Evolutionary conservation across 2,329 filamentous ascomycete genomes (phyloP).

Genomic region (Dactylella cylindrospora): DNA sequence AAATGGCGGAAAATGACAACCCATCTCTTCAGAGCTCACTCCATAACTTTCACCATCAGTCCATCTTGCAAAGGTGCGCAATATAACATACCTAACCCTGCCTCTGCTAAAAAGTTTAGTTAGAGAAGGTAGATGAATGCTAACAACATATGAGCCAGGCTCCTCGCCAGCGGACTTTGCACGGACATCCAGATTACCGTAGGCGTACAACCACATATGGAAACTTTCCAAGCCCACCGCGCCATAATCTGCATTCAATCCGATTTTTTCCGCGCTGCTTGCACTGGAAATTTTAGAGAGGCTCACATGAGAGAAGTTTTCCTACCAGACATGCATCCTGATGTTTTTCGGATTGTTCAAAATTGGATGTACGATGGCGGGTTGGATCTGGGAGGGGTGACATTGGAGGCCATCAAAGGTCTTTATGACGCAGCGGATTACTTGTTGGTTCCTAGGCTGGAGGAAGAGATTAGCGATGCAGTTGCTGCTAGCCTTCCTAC

Average conservation of each 20-base stretch:
- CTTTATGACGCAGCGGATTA: too few species aligned
- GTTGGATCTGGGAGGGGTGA: background rate
- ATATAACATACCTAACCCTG: too few species aligned
- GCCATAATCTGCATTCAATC: background rate
- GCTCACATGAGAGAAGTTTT: background rate
- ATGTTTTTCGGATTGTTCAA: background rate
- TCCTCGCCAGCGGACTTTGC: background rate
- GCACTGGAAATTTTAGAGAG: background rate
- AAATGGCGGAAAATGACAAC: too few species aligned
- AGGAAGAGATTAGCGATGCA: background rate
- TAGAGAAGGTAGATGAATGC: too few species aligned
- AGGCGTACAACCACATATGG: background rate
- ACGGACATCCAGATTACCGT: background rate
- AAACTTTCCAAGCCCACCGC: background rate
- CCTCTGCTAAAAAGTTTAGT: too few species aligned
- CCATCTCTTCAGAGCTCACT: too few species aligned
- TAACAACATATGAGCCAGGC: too few species aligned
- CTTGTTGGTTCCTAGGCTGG: background rate
- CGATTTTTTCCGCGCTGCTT: background rate
- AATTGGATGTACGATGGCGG: constrained; percentile 15
- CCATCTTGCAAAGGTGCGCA: too few species aligned
- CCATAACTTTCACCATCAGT: too few species aligned
- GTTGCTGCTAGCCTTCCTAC: too few species aligned
- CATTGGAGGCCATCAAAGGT: too few species aligned
- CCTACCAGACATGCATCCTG: background rate